A percentile compares a stretch with the other conserved stretches of the same genome.
Evolutionary conservation across 257 asterid species (phyloP).

Genomic region (Fraxinus americana): DNA sequence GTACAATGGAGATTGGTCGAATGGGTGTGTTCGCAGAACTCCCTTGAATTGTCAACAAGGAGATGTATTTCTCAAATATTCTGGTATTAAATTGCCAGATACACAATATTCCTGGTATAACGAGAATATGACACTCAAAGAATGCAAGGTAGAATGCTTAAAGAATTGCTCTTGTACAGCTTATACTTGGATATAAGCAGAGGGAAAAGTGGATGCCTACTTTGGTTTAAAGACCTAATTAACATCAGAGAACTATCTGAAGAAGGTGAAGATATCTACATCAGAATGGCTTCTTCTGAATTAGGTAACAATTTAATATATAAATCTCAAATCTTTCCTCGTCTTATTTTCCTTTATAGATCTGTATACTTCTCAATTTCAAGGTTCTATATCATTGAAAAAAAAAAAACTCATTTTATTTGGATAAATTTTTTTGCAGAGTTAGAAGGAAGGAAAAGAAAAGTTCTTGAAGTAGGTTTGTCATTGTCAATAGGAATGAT

Average conservation of each 20-base stretch:
- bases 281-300: conserved; percentile 10
- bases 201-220: conserved; percentile 37
- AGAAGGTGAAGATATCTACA: conserved; percentile 31
- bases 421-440: too few relatives aligned
- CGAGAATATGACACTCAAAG: conserved; percentile 17
- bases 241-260: conserved; percentile 24
- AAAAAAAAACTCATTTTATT: too few relatives aligned
- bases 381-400: neutral
- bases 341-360: too few relatives aligned
- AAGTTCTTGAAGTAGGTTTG: neutral
- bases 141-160: conserved; percentile 31
- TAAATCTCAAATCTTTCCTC: too few relatives aligned
- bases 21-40: conserved; percentile 29
- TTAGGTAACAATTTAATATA: too few relatives aligned
- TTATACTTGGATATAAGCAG: conserved; percentile 29
- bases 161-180: conserved; percentile 43
- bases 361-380: too few relatives aligned
- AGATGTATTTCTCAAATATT: conserved; percentile 27
- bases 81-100: conserved; percentile 34
- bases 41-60: conserved; percentile 28
- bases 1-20: conserved; percentile 28
- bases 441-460: neutral
- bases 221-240: conserved; percentile 34
- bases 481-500: conserved; percentile 2
- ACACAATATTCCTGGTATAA: conserved; percentile 24